These are phyloP conservation scores for Pisolithus sp. DNA, from an alignment of 768 basidiomycete species.

Conservation along the genomic window DNA sequence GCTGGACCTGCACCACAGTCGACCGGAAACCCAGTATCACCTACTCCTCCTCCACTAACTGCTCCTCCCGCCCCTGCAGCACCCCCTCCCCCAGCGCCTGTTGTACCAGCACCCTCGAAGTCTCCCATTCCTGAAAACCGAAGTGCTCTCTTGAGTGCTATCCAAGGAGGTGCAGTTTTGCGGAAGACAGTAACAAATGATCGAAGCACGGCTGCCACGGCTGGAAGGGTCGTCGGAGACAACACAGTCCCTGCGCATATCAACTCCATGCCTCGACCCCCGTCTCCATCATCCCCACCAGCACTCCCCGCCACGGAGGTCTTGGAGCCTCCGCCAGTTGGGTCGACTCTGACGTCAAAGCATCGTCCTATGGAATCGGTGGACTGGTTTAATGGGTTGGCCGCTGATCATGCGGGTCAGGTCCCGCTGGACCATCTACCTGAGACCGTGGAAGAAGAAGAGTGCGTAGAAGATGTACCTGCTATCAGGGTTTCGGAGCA, in stretches of 20 bases:
- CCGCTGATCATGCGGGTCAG: conserved; percentile 50
- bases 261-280: conserved; percentile 37
- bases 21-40: conserved; percentile 11
- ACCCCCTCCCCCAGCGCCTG: conserved; percentile 31
- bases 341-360: conserved; percentile 12
- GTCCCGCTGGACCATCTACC: conserved; percentile 40
- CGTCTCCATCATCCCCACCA: conserved; percentile 13
- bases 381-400: conserved; percentile 87
- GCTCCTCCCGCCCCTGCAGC: conserved; percentile 28
- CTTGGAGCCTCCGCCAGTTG: conserved; percentile 9
- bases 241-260: conserved; percentile 65
- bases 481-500: conserved; percentile 52
- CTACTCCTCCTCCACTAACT: conserved; percentile 11
- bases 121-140: conserved; percentile 42
- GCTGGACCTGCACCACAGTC: conserved; percentile 33
- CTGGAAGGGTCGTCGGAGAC: conserved; percentile 79
- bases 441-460: conserved; percentile 53
- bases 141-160: conserved; percentile 67
- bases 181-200: conserved; percentile 78
- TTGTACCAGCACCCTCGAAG: conserved; percentile 23
- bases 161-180: conserved; percentile 69
- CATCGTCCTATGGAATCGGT: conserved; percentile 67
- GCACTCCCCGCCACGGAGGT: not conserved
- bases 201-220: conserved; percentile 60
- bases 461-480: conserved; percentile 36